Conservation (phyloP, 225 moss, liverwort and hornwort genomes). For the Thuidium tamariscinum region DNA sequence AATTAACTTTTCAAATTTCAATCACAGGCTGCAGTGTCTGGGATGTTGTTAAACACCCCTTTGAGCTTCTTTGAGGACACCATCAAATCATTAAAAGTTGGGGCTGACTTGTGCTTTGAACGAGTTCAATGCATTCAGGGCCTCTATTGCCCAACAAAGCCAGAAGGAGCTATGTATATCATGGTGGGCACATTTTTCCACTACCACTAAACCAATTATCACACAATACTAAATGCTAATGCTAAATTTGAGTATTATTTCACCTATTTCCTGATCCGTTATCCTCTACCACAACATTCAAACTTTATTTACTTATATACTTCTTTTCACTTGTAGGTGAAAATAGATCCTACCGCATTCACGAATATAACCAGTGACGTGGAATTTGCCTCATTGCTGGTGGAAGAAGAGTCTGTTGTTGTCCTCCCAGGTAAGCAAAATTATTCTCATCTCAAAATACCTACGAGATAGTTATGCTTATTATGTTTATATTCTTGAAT, state of each 20-base stretch:
- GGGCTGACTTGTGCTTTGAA: slow-evolving; percentile 47
- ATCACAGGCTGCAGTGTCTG: slow-evolving; percentile 59
- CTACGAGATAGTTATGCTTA: not conserved
- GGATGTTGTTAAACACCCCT: slow-evolving; percentile 56
- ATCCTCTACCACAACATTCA: not conserved
- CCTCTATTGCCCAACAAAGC: slow-evolving; percentile 50
- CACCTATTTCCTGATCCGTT: not conserved
- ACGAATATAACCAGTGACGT: slow-evolving; percentile 36
- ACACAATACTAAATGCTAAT: not conserved
- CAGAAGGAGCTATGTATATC: slow-evolving; percentile 91
- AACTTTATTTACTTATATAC: not conserved
- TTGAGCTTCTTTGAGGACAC: slow-evolving; percentile 46
- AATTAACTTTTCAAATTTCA: not conserved
- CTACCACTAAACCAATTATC: not conserved
- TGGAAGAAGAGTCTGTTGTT: slow-evolving; percentile 74
- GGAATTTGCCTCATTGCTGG: slow-evolving; percentile 51
- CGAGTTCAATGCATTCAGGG: slow-evolving; percentile 49
- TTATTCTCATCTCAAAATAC: not conserved
- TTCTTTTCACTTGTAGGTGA: slow-evolving; percentile 17
- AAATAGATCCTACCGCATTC: slow-evolving; percentile 33
- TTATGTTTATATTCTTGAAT: too few species aligned
- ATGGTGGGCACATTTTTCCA: slow-evolving; percentile 33
- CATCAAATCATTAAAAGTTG: slow-evolving; percentile 33
- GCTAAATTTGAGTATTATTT: too few species aligned
- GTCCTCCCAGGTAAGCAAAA: slow-evolving; percentile 56